Evolutionary conservation across 1,284 basidiomycete species (phyloP).

Genomic region (Austropuccinia psidii): DNA sequence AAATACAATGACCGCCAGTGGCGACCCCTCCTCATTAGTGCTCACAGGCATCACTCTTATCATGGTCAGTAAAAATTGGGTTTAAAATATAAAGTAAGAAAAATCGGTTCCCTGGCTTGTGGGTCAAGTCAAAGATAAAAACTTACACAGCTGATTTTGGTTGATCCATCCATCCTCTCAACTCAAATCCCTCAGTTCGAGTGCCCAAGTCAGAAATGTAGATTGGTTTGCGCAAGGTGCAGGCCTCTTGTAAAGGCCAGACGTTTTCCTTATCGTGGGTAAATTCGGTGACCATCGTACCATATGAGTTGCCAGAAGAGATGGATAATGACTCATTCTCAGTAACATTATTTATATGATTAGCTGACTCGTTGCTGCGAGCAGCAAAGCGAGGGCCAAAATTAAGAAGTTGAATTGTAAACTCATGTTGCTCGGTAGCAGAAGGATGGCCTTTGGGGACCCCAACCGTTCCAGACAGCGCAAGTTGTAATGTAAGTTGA

Average conservation of each 20-base stretch:
- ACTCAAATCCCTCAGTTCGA: constrained; percentile 18
- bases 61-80: neutral
- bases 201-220: constrained; percentile 27
- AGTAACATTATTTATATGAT: neutral
- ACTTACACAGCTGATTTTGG: constrained; percentile 29
- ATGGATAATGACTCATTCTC: neutral
- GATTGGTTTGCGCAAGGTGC: constrained; percentile 25
- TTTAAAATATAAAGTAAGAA: neutral
- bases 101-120: neutral
- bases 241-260: constrained; percentile 34
- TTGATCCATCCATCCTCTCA: constrained; percentile 23
- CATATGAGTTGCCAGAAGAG: neutral
- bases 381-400: neutral
- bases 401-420: constrained; percentile 2
- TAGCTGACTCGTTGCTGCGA: neutral
- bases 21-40: constrained; percentile 22
- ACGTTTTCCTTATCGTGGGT: neutral
- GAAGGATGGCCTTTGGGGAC: constrained; percentile 25
- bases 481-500: neutral
- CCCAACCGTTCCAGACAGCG: constrained; percentile 14
- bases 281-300: neutral
- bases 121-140: neutral
- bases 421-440: constrained; percentile 13
- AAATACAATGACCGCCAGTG: constrained; percentile 33
- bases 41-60: constrained; percentile 31